These are phyloP conservation scores for Pichia sp. DNA, from an alignment of 1,139 yeast species.

Conservation along the genomic window DNA sequence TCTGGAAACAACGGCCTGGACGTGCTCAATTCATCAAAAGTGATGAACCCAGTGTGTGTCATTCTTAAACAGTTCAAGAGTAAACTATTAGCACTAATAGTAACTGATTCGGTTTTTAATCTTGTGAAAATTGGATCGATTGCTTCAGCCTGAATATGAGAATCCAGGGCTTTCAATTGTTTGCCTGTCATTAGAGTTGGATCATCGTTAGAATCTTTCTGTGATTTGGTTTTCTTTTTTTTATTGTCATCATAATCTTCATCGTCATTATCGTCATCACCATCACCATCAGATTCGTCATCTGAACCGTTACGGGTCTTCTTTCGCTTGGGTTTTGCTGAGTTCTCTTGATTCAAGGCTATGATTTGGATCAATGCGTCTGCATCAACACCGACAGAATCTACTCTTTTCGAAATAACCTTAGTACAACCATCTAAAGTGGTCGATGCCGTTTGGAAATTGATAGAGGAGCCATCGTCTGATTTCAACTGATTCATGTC, in stretches of 20 bases:
- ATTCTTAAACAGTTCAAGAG: conserved; percentile 67
- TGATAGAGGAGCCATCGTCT: conserved; percentile 64
- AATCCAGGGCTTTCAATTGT: too few species aligned
- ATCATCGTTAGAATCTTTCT: too few species aligned
- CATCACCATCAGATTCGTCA: conserved; percentile 26
- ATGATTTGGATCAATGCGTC: conserved; percentile 81
- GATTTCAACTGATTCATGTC: conserved; percentile 59
- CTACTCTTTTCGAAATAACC: conserved; percentile 83
- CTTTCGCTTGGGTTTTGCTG: too few species aligned
- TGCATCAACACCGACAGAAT: conserved; percentile 89
- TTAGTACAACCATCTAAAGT: conserved; percentile 86
- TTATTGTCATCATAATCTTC: conserved; percentile 17
- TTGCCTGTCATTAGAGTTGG: too few species aligned
- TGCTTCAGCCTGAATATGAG: conserved; percentile 10
- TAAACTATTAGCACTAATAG: conserved; percentile 90
- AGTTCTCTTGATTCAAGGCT: too few species aligned
- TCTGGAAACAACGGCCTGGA: neutral
- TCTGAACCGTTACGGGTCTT: too few species aligned
- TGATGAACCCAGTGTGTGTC: conserved; percentile 54
- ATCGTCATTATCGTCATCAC: conserved; percentile 26
- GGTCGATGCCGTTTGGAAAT: conserved; percentile 76
- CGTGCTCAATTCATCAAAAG: conserved; percentile 10
- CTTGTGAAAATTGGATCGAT: conserved; percentile 83
- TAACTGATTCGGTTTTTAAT: conserved; percentile 90
- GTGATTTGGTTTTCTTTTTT: conserved; percentile 22